A percentile compares a stretch with the other conserved stretches of the same genome.
phyloP scores from a whole-genome alignment of 169 alveolate genomes.

The Eimeria tenella region DNA sequence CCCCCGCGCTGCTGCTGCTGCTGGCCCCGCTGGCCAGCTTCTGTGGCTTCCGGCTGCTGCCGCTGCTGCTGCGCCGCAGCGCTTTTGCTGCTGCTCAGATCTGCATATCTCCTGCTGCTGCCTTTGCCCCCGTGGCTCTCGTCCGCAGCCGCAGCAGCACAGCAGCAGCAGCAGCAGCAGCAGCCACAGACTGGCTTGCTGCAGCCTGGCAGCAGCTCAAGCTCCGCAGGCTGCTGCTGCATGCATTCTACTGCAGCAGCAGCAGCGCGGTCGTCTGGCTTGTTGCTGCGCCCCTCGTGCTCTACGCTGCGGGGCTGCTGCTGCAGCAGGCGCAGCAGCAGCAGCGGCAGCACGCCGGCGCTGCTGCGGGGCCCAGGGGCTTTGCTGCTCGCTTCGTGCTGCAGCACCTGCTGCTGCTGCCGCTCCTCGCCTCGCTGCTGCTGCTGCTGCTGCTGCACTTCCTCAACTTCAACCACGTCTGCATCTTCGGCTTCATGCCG shows the following conservation, averaged over 20 bases:
- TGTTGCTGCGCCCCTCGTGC: not conserved
- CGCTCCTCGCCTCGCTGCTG: not conserved
- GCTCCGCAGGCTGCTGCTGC: not conserved
- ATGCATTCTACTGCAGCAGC: slow-evolving; percentile 20
- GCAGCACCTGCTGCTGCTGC: slow-evolving; percentile 41
- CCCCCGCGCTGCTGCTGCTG: slow-evolving; percentile 25
- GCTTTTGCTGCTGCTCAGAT: not conserved
- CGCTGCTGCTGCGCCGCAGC: slow-evolving; percentile 9
- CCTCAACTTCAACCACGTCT: not conserved
- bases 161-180: not conserved
- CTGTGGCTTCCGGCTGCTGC: slow-evolving; percentile 32
- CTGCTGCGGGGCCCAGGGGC: not conserved
- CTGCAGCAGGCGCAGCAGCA: slow-evolving; percentile 39
- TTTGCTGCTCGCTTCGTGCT: not conserved
- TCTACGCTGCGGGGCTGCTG: slow-evolving; percentile 1
- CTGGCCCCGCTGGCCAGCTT: not conserved
- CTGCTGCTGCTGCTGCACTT: not conserved
- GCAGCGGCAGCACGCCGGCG: slow-evolving; percentile 3
- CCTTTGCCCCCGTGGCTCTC: not conserved
- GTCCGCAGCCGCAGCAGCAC: not conserved
- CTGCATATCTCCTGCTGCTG: not conserved
- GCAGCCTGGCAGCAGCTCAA: slow-evolving; percentile 9
- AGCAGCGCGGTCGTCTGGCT: not conserved
- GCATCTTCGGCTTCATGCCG: slow-evolving; percentile 8
- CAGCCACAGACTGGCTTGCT: not conserved